Base-by-base conservation (phyloP, 331 rosid species). In the Rosa hybrid region DNA sequence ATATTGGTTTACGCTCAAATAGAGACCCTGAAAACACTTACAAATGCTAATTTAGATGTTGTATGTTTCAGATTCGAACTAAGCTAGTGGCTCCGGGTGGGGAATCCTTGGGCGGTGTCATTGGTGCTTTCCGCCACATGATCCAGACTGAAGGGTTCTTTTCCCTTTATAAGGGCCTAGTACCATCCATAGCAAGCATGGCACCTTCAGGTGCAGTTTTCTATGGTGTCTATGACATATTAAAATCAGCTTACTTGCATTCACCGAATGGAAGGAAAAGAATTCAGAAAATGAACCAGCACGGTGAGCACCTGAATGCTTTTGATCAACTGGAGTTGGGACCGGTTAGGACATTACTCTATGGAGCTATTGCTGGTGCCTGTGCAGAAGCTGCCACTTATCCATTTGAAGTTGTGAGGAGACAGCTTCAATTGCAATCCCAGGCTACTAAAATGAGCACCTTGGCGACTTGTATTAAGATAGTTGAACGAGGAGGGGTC, bases 131-230 rank as follows among this genome's bases (percentile, higher is more conserved):
- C 81, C 85, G 71, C 76, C 79, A 95, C 86, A 88, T 93, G 98
- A 86, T 93, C 85, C 97, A 41, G 75, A 91, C 96, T 8, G 99
- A 95, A 90, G 99, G 99, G 77, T 86, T 93, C 80, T 89, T 95
- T 85, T 88, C 98, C 79, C 97, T 95, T 79, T 95, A 95, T 88
- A 95, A 93, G 93, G 99, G 99, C 57, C 83, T 95, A 80, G 89
- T 86, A 12, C 99, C 99, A 81, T 95, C 99, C 38, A 89, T 95
- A 80, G 68, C 94, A 70, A 93, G 99, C 72, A 93, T 95, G 99
- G 98, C 98, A 73, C 99, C 99, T 34, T 86, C 99, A 23, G 96
- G 98, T 73, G 99, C 99, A 62, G 99, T 95, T 68, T 95, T 93
- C 82, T 95, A 95, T 84, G 91, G 97, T 64, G 99, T 93, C 46